phyloP scores from a whole-genome alignment of 352 stramenopile genomes.

The Phytophthora brassicae region DNA sequence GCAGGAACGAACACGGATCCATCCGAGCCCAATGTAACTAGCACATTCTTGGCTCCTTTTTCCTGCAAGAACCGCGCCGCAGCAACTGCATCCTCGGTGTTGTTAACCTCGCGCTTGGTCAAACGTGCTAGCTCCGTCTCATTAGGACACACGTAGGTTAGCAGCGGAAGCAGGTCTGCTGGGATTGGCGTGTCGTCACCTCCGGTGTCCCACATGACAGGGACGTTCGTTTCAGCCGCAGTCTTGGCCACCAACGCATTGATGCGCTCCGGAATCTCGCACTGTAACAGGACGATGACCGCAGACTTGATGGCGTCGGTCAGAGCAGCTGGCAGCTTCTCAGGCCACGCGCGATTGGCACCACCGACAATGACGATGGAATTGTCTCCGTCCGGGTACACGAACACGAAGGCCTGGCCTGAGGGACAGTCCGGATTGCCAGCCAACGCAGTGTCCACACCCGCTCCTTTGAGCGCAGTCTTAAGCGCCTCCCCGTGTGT shows the following conservation, averaged over 20 bases:
- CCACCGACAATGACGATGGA: conserved; percentile 85
- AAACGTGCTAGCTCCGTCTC: conserved; percentile 73
- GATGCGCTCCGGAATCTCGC: conserved; percentile 60
- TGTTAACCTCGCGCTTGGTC: conserved; percentile 40
- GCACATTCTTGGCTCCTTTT: conserved; percentile 51
- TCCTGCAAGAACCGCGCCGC: conserved; percentile 56
- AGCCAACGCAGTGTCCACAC: conserved; percentile 45
- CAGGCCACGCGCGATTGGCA: conserved; percentile 68
- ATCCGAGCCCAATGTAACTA: conserved; percentile 69
- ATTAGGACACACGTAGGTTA: conserved; percentile 77
- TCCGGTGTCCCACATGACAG: conserved; percentile 80
- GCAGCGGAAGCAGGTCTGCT: conserved; percentile 46
- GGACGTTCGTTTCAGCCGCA: conserved; percentile 45
- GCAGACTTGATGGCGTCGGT: conserved; percentile 51
- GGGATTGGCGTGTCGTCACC: conserved; percentile 68
- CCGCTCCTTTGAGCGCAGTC: conserved; percentile 28
- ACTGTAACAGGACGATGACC: conserved; percentile 70
- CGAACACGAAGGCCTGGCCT: conserved; percentile 82
- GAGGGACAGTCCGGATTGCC: conserved; percentile 51
- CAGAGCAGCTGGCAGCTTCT: conserved; percentile 35
- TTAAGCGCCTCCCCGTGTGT: conserved; percentile 53
- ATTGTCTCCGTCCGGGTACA: conserved; percentile 82
- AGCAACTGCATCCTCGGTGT: conserved; percentile 47
- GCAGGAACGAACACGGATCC: conserved; percentile 70
- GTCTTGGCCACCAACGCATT: conserved; percentile 58